These are phyloP conservation scores for Podospora pseudocomata DNA, from an alignment of 495 filamentous ascomycete species.

Conservation along the genomic window DNA sequence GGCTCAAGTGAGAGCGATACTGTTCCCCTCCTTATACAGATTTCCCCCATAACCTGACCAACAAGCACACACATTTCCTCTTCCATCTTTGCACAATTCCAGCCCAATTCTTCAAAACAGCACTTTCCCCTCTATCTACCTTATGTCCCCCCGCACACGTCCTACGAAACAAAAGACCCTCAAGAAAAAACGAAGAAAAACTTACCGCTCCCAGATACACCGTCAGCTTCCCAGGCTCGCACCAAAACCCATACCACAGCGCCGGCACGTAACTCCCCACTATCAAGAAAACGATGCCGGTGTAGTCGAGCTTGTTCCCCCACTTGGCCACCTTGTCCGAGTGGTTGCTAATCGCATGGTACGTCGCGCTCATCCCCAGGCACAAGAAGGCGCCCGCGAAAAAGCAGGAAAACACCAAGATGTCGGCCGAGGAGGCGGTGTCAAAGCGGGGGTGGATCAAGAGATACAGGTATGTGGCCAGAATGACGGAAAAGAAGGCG, in stretches of 20 bases:
- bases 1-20: neutral
- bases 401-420: slow-evolving; percentile 71
- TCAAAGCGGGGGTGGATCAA: slow-evolving; percentile 63
- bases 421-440: slow-evolving; percentile 59
- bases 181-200: slow-evolving; percentile 4
- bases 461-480: slow-evolving; percentile 32
- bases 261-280: slow-evolving; percentile 83
- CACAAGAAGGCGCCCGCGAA: slow-evolving; percentile 72
- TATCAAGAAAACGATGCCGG: slow-evolving; percentile 86
- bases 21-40: neutral
- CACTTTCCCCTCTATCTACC: neutral
- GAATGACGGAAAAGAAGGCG: slow-evolving; percentile 46
- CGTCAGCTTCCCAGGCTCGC: slow-evolving; percentile 55
- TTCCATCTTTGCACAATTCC: neutral
- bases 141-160: neutral
- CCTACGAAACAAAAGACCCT: neutral
- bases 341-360: slow-evolving; percentile 45
- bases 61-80: neutral
- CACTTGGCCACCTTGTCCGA: slow-evolving; percentile 39
- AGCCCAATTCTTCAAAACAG: no score
- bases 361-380: slow-evolving; percentile 81
- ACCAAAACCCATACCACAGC: slow-evolving; percentile 83
- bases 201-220: slow-evolving; percentile 72
- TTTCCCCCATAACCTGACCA: neutral
- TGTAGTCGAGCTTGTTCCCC: slow-evolving; percentile 72